Base-by-base conservation (phyloP, 176 grass and related monocot genomes). In the Alopecurus myosuroides region DNA sequence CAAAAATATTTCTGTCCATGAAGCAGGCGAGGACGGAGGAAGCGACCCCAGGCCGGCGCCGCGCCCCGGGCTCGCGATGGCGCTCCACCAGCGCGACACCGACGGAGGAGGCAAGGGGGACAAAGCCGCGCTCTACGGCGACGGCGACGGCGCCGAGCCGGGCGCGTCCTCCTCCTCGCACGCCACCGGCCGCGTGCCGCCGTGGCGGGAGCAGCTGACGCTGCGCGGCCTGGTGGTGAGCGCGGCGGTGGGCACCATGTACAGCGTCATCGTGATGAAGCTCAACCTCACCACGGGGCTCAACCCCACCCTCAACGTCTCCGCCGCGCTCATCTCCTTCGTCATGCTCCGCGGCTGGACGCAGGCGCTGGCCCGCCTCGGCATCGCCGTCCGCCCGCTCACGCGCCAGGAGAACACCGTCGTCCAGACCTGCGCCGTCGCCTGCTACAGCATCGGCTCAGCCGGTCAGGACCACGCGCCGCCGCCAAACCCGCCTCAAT, bases 251-350 rank as follows among this genome's bases (percentile, higher is more conserved):
- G 96, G 96, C 68, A 74, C 88, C 78, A 90, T 95, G 91, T 91
- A 95, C 85, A 91, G 89, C 74, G 94, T 95, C 39, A 98, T 98
- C 71, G 92, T 94, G 61, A 98, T 95, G 93, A 98, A 98, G 92
- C 85, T 98, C 25, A 89, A 76, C 80, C 91, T 98, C 72, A 94
- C 91, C 75, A 94, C 91, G 45, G 97, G 93, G 6, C 97, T 95
- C 49, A 76, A 93, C 29, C 97, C 97, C 79, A 95, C 97, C 8
- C 89, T 98, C 48, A 98, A 98, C 62, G 86, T 98, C 91, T 98
- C 97, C 50, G 93, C 93, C 1, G 96, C 93, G 20, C 93, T 98
- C 71, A 89, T 98, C 77, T 88, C 91, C 76, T 98, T 94, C 88
- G 93, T 98, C 85, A 15, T 98, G 72, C 93, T 98, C 77, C 84